Conservation (phyloP, 2,329 filamentous ascomycete genomes). For the Lachnellula arida region DNA sequence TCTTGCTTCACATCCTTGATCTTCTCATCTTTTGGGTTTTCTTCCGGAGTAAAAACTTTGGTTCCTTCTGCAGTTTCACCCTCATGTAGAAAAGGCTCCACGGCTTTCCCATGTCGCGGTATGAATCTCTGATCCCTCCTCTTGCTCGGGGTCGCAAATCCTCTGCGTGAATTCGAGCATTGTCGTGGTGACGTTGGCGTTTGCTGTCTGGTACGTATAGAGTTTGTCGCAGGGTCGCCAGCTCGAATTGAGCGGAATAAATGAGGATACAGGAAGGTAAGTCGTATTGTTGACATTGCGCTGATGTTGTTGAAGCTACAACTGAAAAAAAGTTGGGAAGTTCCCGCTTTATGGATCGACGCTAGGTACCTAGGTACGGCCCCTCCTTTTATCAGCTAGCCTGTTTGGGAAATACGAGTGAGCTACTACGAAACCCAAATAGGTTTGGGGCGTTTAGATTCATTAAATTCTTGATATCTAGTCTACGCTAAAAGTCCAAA, state of each 20-base stretch:
- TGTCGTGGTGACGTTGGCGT: slow-evolving; percentile 19
- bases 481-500: slow-evolving; percentile 65
- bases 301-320: background rate
- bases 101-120: slow-evolving; percentile 55
- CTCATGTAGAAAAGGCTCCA: slow-evolving; percentile 45
- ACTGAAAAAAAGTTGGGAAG: background rate
- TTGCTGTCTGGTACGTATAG: slow-evolving; percentile 24
- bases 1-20: slow-evolving; percentile 7
- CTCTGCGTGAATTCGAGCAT: slow-evolving; percentile 20
- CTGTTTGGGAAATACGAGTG: background rate
- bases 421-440: background rate
- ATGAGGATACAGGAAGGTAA: slow-evolving; percentile 66
- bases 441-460: background rate
- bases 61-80: slow-evolving; percentile 27
- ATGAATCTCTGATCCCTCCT: slow-evolving; percentile 43
- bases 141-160: slow-evolving; percentile 36
- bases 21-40: slow-evolving; percentile 7
- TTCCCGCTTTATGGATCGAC: background rate
- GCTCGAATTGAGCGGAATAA: slow-evolving; percentile 52
- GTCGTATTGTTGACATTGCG: slow-evolving; percentile 55
- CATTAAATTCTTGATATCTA: background rate
- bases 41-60: slow-evolving; percentile 13
- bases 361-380: background rate
- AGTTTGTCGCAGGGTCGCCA: slow-evolving; percentile 40
- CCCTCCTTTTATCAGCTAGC: background rate